These are phyloP conservation scores for Aristolochia californica DNA, from an alignment of 164 flowering plant species.

Conservation along the genomic window DNA sequence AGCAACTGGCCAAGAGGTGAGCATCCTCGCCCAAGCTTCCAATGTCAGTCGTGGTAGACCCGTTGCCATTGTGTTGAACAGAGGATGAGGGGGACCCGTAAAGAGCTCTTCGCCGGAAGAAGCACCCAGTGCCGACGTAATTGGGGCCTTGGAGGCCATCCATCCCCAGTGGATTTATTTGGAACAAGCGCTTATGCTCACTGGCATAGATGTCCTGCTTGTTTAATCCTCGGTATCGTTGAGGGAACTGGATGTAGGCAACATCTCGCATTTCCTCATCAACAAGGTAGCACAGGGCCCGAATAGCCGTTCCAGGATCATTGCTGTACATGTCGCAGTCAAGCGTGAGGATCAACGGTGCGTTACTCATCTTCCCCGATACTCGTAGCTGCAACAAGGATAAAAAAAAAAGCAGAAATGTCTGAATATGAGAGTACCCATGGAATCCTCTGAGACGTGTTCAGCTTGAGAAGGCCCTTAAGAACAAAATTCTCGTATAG, in stretches of 20 bases:
- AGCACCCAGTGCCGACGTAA: slow-evolving; percentile 55
- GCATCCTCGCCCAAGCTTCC: neutral
- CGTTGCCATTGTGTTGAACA: neutral
- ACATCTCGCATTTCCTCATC: slow-evolving; percentile 14
- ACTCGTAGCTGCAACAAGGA: slow-evolving; percentile 22
- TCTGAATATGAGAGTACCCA: too few relatives aligned
- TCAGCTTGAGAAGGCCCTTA: neutral
- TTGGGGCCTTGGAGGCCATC: slow-evolving; percentile 43
- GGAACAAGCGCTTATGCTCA: slow-evolving; percentile 23
- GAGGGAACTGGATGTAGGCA: slow-evolving; percentile 60
- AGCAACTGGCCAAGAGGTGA: neutral
- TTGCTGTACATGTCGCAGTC: slow-evolving; percentile 66
- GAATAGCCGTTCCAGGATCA: slow-evolving; percentile 41
- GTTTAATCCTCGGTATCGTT: slow-evolving; percentile 28
- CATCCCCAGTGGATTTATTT: slow-evolving; percentile 36
- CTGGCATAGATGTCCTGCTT: slow-evolving; percentile 34
- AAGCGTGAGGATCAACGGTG: slow-evolving; percentile 44
- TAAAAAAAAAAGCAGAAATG: neutral
- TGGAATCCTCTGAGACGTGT: neutral
- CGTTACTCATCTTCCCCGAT: slow-evolving; percentile 44
- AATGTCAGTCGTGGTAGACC: neutral
- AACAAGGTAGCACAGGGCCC: slow-evolving; percentile 37
- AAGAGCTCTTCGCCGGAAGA: slow-evolving; percentile 39
- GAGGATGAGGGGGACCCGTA: slow-evolving; percentile 34
- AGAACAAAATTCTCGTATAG: too few relatives aligned